Percentiles rank a stretch among this genome's conserved stretches.
Conservation (phyloP, 805 yeast genomes). For the Schizosaccharomyces osmophilus region DNA sequence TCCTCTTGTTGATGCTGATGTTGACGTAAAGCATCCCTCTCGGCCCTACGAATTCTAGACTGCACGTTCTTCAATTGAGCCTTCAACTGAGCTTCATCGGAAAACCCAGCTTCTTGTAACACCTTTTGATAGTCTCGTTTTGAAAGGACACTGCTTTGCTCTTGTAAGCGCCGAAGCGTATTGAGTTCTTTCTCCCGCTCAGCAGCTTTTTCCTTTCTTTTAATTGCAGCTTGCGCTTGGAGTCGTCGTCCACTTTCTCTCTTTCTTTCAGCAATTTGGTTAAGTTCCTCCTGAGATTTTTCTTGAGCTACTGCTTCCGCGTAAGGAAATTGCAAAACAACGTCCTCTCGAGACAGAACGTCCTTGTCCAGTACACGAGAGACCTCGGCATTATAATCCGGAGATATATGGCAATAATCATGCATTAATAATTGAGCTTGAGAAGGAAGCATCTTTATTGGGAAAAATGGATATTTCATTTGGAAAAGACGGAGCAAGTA, state of each 20-base stretch:
- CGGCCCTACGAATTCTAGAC: conserved; percentile 40
- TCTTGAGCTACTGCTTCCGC: conserved; percentile 38
- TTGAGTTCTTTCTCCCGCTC: conserved; percentile 61
- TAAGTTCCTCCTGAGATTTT: conserved; percentile 65
- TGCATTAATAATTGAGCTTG: conserved; percentile 48
- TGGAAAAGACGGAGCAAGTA: conserved; percentile 39
- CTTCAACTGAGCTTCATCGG: conserved; percentile 43
- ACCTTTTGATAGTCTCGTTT: conserved; percentile 22
- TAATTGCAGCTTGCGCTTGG: conserved; percentile 80
- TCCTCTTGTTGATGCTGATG: conserved; percentile 34
- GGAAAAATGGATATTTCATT: conserved; percentile 80
- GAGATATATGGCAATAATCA: conserved; percentile 56
- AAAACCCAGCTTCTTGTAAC: conserved; percentile 36
- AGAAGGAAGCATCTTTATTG: conserved; percentile 35
- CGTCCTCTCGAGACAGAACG: conserved; percentile 36
- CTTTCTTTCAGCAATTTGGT: conserved; percentile 50
- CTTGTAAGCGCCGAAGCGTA: conserved; percentile 33
- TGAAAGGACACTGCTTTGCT: conserved; percentile 16
- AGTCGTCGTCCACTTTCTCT: conserved; percentile 66
- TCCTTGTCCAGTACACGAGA: conserved; percentile 30
- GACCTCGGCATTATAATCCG: conserved; percentile 36
- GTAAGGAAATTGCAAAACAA: conserved; percentile 63
- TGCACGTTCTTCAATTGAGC: conserved; percentile 43
- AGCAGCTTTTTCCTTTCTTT: conserved; percentile 50
- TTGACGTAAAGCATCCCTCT: conserved; percentile 18